phyloP scores from a whole-genome alignment of 768 basidiomycete species.

The Asterophora lycoperdoides region DNA sequence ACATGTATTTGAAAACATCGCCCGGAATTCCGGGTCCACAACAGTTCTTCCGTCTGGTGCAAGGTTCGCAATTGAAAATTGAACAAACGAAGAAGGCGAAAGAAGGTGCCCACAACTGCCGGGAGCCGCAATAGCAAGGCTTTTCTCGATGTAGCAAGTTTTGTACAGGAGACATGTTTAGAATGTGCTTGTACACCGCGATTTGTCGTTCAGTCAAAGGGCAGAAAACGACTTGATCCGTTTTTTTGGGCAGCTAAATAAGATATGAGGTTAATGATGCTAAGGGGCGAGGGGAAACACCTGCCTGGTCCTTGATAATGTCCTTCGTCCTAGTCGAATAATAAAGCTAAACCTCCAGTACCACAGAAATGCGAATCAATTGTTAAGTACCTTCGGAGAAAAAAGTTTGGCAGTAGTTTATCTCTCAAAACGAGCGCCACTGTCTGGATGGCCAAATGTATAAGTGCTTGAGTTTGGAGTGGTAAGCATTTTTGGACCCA shows the following conservation, averaged over 20 bases:
- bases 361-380: slow-evolving; percentile 1
- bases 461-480: background rate
- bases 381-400: slow-evolving; percentile 61
- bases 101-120: slow-evolving; percentile 41
- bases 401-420: slow-evolving; percentile 75
- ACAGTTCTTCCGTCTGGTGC: slow-evolving; percentile 38
- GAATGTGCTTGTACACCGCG: slow-evolving; percentile 65
- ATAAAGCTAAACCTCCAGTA: slow-evolving; percentile 9
- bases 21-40: slow-evolving; percentile 49
- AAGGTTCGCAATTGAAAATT: background rate
- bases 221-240: slow-evolving; percentile 91
- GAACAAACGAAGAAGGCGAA: background rate
- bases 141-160: slow-evolving; percentile 71
- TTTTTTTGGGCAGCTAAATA: slow-evolving; percentile 76
- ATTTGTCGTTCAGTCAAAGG: slow-evolving; percentile 74
- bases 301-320: slow-evolving; percentile 66
- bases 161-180: slow-evolving; percentile 62
- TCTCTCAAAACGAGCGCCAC: slow-evolving; percentile 62
- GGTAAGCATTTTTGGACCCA: slow-evolving; percentile 22
- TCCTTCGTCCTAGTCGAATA: slow-evolving; percentile 58
- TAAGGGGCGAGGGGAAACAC: background rate
- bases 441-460: slow-evolving; percentile 29
- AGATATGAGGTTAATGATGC: background rate
- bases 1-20: slow-evolving; percentile 73
- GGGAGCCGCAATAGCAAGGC: slow-evolving; percentile 66